Evolutionary conservation across 2,329 filamentous ascomycete genomes (phyloP), one percentile per base, ranked within the genome.

Genomic region (Balansia obtecta): DNA sequence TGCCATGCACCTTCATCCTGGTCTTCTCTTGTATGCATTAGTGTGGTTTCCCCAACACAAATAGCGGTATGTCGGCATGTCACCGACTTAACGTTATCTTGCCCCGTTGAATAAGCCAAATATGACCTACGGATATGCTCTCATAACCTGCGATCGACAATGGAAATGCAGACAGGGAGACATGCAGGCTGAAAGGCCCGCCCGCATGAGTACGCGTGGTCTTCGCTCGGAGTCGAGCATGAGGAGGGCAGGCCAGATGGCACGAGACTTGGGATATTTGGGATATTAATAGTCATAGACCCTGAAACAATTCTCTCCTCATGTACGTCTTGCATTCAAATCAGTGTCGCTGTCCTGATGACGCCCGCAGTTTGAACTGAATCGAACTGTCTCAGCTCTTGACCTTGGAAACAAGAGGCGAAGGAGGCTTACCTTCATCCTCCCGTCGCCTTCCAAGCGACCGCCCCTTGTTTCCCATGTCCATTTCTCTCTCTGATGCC

Each of bases 381-480:
- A 51, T 52, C 55, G 53, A 56, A 52, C 50, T 63, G 62, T 65
- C 63, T 65, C 61, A 65, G 58, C 59, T 57, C 54, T 52, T 33
- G 13, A 11, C 37, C 54, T 52, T 57, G 59, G 60, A 63, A 63
- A 61, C 63, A 63, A 65, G 59, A 41, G 20, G 9, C 38, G 33
- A 27, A 37, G 39, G 54, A 57, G 56, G 47, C 20, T 38, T 46
- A 49, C 27, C 12, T 5, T 37, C 5, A 18, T 34, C 20, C 34
- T 46, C 49, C 27, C 13, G 50, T 55, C 42, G 48, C 50, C 50
- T 52, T 51, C 47, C 57, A 52, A 53, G 53, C 53, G 51, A 47
- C 53, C 43, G 44, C 50, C 52, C 55, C 53, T 52, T 52, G 50
- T 47, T 44, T 48, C 52, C 50, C 40, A 50, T 50, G 45, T 49